Evolutionary conservation across 1,284 basidiomycete genomes (phyloP), one percentile per base, ranked within the genome.

Genomic region (Cronartium quercuum): DNA sequence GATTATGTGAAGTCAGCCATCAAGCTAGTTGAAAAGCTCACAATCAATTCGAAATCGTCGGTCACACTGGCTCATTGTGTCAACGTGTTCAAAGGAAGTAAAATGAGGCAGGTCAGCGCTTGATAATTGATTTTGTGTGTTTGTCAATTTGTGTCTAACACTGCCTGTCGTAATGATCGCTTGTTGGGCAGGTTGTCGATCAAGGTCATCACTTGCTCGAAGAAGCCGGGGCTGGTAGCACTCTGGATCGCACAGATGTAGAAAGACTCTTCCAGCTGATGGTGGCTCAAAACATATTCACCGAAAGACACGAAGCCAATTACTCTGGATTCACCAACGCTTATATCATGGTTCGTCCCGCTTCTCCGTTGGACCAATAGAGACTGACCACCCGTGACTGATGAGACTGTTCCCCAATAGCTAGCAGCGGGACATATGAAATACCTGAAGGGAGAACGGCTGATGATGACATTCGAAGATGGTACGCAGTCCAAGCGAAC

Each of bases 261-360:
- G 89, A 91, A 47, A 86, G 89, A 12, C 81, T 90, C 15, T 85
- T 91, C 77, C 85, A 88, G 77, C 84, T 83, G 35, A 84, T 92
- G 10, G 77, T 85, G 12, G 80, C 82, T 41, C 79, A 85, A 55
- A 83, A 86, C 1, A 83, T 82, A 35, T 80, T 86, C 47, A 78
- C 79, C 13, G 80, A 83, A 64, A 77, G 80, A 6, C 77, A 78
- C 62, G 78, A 81, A 24, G 73, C 77, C 65, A 84, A 83, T 76
- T 62, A 44, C 1, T 77, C 77, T 65, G 82, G 82, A 18, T 83
- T 81, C 79, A 29, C 80, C 66, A 79, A 80, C 47, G 77, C 82
- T 0, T 85, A 86, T 76, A 73, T 84, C 47, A 67, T 77, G 76
- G 82, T 82, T 77, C 71, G 81, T 62, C 65, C 21, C 6, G 24